Percentiles rank a stretch among this genome's conserved stretches.
Conservation (phyloP, 805 yeast genomes). For the Ogataea thermomethanolica region DNA sequence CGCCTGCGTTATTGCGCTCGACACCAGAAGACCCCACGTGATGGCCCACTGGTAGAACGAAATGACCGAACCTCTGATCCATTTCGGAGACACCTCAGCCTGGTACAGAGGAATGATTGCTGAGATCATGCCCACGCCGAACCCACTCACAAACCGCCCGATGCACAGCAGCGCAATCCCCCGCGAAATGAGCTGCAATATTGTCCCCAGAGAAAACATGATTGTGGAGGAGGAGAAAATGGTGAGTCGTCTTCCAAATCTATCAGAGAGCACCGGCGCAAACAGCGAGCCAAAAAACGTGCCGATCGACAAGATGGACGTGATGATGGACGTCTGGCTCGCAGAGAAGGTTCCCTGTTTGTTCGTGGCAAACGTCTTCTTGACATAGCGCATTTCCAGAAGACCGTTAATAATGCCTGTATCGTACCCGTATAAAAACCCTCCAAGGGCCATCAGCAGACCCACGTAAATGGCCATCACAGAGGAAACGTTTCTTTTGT, state of each 20-base stretch:
- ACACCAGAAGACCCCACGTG: slow-evolving; percentile 77
- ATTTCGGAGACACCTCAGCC: slow-evolving; percentile 78
- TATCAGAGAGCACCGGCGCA: slow-evolving; percentile 65
- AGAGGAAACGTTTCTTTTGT: slow-evolving; percentile 37
- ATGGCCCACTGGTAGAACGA: slow-evolving; percentile 87
- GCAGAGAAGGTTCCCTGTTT: slow-evolving; percentile 45
- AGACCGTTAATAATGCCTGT: slow-evolving; percentile 83
- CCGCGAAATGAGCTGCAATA: slow-evolving; percentile 59
- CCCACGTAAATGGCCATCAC: slow-evolving; percentile 72
- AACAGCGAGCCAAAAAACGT: slow-evolving; percentile 66
- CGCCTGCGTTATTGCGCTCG: slow-evolving; percentile 78
- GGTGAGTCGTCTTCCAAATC: slow-evolving; percentile 65
- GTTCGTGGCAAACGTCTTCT: slow-evolving; percentile 49
- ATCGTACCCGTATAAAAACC: slow-evolving; percentile 85
- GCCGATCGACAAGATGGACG: slow-evolving; percentile 78
- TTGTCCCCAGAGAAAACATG: slow-evolving; percentile 67
- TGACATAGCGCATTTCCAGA: slow-evolving; percentile 70
- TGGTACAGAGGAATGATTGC: slow-evolving; percentile 82
- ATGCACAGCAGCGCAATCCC: slow-evolving; percentile 52
- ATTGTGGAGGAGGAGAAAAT: slow-evolving; percentile 59
- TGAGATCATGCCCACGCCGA: slow-evolving; percentile 73
- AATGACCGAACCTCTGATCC: slow-evolving; percentile 77
- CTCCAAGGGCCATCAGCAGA: slow-evolving; percentile 83
- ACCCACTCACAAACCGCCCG: slow-evolving; percentile 71
- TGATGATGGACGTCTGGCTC: slow-evolving; percentile 64